phyloP scores from a whole-genome alignment of 2,329 filamentous ascomycete genomes.

The Colletotrichum somersetense region DNA sequence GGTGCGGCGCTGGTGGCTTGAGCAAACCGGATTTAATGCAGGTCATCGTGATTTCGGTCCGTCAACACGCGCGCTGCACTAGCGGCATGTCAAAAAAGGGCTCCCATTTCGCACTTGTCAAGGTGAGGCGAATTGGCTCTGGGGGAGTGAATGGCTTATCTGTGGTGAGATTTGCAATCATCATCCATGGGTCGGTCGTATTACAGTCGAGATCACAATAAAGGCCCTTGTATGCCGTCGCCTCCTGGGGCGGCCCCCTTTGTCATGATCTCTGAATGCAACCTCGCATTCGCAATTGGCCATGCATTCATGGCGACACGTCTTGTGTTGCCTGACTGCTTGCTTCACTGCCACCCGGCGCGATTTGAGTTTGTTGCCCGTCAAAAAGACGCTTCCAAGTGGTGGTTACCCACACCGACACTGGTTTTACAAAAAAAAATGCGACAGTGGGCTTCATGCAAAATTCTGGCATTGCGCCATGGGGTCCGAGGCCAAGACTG shows the following conservation, averaged over 20 bases:
- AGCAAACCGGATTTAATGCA: slow-evolving; percentile 37
- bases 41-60: slow-evolving; percentile 39
- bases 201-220: slow-evolving; percentile 33
- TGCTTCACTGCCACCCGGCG: neutral
- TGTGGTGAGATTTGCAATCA: slow-evolving; percentile 36
- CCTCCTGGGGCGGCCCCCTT: neutral
- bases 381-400: neutral
- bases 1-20: slow-evolving; percentile 36
- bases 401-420: slow-evolving; percentile 15
- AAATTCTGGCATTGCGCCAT: slow-evolving; percentile 13
- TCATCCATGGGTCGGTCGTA: slow-evolving; percentile 27
- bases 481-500: slow-evolving; percentile 1
- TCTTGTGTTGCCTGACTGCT: slow-evolving; percentile 10
- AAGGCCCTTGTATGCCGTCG: slow-evolving; percentile 15
- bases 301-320: slow-evolving; percentile 16
- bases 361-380: slow-evolving; percentile 19
- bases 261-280: slow-evolving; percentile 27
- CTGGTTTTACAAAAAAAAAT: slow-evolving; percentile 1
- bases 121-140: slow-evolving; percentile 7
- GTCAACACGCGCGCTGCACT: slow-evolving; percentile 29
- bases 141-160: slow-evolving; percentile 21
- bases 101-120: slow-evolving; percentile 19
- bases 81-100: slow-evolving; percentile 27
- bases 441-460: slow-evolving; percentile 33
- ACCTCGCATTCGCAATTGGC: slow-evolving; percentile 16